These are phyloP conservation scores for Sphagnurus paluster DNA, from an alignment of 1,284 basidiomycete genomes.

Conservation along the genomic window DNA sequence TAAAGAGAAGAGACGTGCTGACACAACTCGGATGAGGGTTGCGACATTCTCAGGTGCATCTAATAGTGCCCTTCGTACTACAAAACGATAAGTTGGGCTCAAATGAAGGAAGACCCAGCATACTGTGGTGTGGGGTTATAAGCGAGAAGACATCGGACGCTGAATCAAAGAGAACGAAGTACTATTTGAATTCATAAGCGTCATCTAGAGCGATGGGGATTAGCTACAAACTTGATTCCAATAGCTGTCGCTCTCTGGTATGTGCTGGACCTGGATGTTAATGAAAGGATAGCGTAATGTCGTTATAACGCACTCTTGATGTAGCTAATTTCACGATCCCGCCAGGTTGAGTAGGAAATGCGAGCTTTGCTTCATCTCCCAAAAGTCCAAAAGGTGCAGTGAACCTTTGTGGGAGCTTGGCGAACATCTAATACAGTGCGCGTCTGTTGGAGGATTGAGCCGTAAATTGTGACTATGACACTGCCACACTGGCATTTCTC, in stretches of 20 bases:
- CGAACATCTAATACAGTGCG: conserved; percentile 43
- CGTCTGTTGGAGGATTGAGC: background rate
- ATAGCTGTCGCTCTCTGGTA: conserved; percentile 70
- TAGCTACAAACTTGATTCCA: conserved; percentile 74
- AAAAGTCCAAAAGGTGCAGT: conserved; percentile 79
- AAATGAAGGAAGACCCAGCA: conserved; percentile 27
- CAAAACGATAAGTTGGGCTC: conserved; percentile 9
- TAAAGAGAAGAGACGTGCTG: conserved; percentile 77
- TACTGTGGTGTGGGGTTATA: conserved; percentile 84
- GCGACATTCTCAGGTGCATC: conserved; percentile 84
- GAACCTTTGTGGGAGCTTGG: conserved; percentile 68
- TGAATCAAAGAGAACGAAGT: conserved; percentile 81
- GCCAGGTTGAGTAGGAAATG: conserved; percentile 78
- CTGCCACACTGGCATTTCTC: too few species aligned
- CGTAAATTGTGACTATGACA: background rate
- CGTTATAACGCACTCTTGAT: conserved; percentile 56
- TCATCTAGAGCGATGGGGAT: background rate
- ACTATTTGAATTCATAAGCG: conserved; percentile 45
- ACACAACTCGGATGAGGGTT: conserved; percentile 75
- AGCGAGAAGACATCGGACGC: conserved; percentile 87
- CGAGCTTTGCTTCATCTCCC: conserved; percentile 85
- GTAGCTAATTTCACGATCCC: conserved; percentile 77
- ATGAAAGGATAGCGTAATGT: background rate
- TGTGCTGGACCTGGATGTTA: conserved; percentile 52
- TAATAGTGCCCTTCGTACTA: conserved; percentile 80